Base-by-base conservation (phyloP, 257 asterid genomes). In the Primulina eburnea region DNA sequence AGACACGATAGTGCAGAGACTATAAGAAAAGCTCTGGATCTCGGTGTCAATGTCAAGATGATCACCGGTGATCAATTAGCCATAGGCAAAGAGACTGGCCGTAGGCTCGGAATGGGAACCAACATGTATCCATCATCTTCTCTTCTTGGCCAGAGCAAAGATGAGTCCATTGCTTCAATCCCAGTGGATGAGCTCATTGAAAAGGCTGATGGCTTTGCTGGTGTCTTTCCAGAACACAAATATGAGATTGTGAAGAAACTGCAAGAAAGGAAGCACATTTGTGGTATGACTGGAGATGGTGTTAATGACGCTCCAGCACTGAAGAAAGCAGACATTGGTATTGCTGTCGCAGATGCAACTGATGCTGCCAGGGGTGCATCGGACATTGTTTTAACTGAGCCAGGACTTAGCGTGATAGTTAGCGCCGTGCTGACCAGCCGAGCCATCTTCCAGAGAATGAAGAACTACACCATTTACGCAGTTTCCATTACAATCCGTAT, bases 281-380 rank as follows among this genome's bases (percentile, higher is more conserved):
- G 97, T 59, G 97, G 96, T 52, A 90, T 90, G 97, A 90, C 97
- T 5, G 97, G 97, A 53, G 97, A 90, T 71, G 96, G 97, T 57
- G 97, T 90, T 64, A 88, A 90, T 74, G 97, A 88, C 37, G 95
- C 97, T 1, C 95, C 93, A 5, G 97, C 97, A 6, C 78, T 88
- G 5, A 90, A 88, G 75, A 90, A 82, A 79, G 95, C 97, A 2
- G 95, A 90, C 65, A 88, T 90, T 17, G 97, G 97, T 12, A 90
- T 90, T 20, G 97, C 95, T 18, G 97, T 90, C 6, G 95, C 87
- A 0, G 93, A 90, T 62, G 89, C 97, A 40, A 90, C 97, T 2
- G 95, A 90, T 64, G 97, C 95, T 8, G 97, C 95, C 32, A 74
- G 95, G 65, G n/a, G 91, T 11, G 97, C 97, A 5, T 90, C 97